Percentiles rank a stretch among this genome's conserved stretches.
phyloP scores from a whole-genome alignment of 1,139 yeast species.

The Candida sojae region DNA sequence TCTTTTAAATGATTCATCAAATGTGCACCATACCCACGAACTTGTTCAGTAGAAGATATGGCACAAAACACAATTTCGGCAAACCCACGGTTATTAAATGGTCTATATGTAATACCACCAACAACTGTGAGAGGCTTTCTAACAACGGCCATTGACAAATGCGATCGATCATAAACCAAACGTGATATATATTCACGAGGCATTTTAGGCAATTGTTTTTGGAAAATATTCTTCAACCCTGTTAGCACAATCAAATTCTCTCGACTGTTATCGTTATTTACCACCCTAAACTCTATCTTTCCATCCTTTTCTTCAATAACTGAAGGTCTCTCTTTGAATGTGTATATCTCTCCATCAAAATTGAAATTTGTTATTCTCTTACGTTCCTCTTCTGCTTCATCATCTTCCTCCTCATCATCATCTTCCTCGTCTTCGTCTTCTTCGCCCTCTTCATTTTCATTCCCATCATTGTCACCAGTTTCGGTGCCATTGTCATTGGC shows the following conservation, averaged over 20 bases:
- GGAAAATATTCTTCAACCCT: constrained; percentile 93
- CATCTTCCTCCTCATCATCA: constrained; percentile 31
- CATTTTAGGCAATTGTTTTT: constrained; percentile 97
- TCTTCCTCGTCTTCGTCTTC: constrained; percentile 37
- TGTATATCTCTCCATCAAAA: constrained; percentile 77
- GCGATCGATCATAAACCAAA: constrained; percentile 91
- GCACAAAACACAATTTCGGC: constrained; percentile 99
- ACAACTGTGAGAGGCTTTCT: constrained; percentile 92
- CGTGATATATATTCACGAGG: constrained; percentile 96
- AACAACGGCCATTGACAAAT: constrained; percentile 93
- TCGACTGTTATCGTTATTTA: constrained; percentile 85
- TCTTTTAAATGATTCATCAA: constrained; percentile 96
- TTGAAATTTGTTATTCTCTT: constrained; percentile 51
- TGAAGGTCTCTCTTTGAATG: constrained; percentile 89
- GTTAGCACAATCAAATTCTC: constrained; percentile 91
- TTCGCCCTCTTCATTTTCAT: constrained; percentile 15
- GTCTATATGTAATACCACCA: constrained; percentile 96
- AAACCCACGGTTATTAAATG: constrained; percentile 85
- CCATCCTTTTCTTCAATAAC: constrained; percentile 92
- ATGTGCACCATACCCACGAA: constrained; percentile 98
- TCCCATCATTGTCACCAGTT: constrained; percentile 9
- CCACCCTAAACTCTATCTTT: constrained; percentile 90
- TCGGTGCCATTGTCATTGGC: constrained; percentile 24
- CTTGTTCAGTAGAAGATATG: constrained; percentile 95
- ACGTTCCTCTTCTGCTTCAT: constrained; percentile 53